Base-by-base conservation (phyloP, 2,329 filamentous ascomycete species). In the Diplodia intermedia region DNA sequence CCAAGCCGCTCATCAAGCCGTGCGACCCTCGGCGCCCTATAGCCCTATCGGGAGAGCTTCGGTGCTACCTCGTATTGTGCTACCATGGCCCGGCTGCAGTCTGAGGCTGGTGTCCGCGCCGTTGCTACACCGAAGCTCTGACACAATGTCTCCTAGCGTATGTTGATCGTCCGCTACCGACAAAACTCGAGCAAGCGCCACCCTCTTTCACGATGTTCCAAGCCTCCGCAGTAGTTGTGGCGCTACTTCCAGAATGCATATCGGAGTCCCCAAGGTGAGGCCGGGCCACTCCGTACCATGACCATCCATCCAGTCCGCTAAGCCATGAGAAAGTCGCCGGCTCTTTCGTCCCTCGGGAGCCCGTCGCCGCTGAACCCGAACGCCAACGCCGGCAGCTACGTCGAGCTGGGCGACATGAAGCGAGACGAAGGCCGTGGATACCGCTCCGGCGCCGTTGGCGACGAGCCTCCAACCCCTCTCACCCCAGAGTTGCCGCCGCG, bases 41-140 rank as follows among this genome's bases (percentile, higher is more conserved):
- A 54, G 62, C 62, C 62, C 62, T 65, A 65, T 43, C 62, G 62
- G 62, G 12, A 33, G 31, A 29, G 31, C 49, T 12, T 33, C 49
- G 62, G 62, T 23, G 62, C 33, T 54, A 65, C 62, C 50, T 65
- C 62, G 62, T 65, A 65, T 65, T 55, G 1, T 31, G 61, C 47
- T 3, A 47, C 6, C 5, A 5, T 9, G 43, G 43, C 43, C 43
- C 43, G 43, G 43, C 15, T 47, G 43, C 43, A n/a, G 20, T 47
- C 43, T 18, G 40, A n/a, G 7, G 4, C 14, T 7, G 4, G 14
- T 18, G 40, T 43, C 18, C 40, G 9, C 56, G 38, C 40, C 57
- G 57, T 47, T 62, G 43, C 47, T 36, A 43, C 50, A 55, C 15
- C 38, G 26, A 36, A 23, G 15, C 31, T 65, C 31, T 54, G 61